Conservation (phyloP, 345 rosid species). For the Euphorbia pulcherrima region DNA sequence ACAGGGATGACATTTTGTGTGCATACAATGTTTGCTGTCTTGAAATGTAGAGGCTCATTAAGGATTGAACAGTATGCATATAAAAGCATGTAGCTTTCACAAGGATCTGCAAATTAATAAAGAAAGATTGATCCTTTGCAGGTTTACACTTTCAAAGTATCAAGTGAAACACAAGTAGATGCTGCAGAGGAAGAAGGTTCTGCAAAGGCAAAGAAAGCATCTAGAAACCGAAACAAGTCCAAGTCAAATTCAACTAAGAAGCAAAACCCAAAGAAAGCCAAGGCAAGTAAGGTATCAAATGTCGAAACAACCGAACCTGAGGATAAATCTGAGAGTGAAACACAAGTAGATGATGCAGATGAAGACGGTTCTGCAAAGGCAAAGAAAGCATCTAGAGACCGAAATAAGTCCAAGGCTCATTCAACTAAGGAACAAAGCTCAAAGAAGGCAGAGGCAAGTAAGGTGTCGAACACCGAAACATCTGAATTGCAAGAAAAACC, state of each 20-base stretch:
- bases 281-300: neutral
- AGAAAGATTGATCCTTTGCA: neutral
- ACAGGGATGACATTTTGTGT: no score
- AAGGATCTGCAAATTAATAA: no score
- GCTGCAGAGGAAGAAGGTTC: neutral
- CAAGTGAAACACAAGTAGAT: neutral
- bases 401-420: neutral
- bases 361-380: neutral
- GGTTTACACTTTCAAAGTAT: slow-evolving; percentile 7
- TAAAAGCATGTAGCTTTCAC: no score
- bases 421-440: neutral
- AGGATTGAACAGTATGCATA: no score
- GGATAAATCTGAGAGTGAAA: neutral
- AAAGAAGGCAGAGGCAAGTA: slow-evolving; percentile 3
- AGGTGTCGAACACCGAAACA: neutral
- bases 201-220: neutral
- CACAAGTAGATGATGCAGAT: neutral
- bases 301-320: neutral
- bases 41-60: no score
- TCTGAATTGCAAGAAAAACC: neutral
- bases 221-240: neutral
- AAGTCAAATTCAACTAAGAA: neutral
- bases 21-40: no score
- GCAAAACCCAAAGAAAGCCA: neutral
- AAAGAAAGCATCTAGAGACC: neutral